Evolutionary conservation across 495 filamentous ascomycete genomes (phyloP).

Genomic region (Trichoderma asperelloides): DNA sequence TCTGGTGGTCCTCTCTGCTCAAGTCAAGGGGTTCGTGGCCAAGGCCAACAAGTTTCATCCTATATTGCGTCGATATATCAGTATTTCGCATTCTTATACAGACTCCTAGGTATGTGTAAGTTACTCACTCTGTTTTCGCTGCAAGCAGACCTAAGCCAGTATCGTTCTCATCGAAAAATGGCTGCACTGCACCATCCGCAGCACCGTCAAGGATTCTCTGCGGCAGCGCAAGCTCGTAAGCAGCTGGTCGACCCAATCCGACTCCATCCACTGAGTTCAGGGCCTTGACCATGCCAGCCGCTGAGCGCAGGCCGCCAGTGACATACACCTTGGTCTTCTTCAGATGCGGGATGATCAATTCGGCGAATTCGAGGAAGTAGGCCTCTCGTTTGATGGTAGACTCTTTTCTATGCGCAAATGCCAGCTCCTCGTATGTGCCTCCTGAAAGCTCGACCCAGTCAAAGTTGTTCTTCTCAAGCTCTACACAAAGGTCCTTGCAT

Average conservation of each 20-base stretch:
- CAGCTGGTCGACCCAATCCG: constrained; percentile 44
- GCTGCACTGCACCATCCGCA: constrained; percentile 36
- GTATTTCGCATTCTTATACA: not conserved
- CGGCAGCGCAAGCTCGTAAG: constrained; percentile 44
- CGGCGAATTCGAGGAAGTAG: constrained; percentile 60
- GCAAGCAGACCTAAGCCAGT: not conserved
- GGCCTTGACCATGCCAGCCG: constrained; percentile 52
- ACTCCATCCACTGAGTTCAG: constrained; percentile 48
- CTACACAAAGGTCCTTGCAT: constrained; percentile 41
- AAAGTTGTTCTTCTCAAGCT: constrained; percentile 46
- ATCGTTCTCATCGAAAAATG: constrained; percentile 9
- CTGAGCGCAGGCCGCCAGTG: constrained; percentile 55
- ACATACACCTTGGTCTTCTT: constrained; percentile 47
- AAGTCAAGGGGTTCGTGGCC: constrained; percentile 46
- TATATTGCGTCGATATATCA: not conserved
- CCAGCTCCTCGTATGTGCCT: constrained; percentile 52
- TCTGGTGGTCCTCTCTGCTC: constrained; percentile 31
- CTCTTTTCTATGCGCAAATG: constrained; percentile 43
- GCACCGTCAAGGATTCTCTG: constrained; percentile 38
- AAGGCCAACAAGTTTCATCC: constrained; percentile 41
- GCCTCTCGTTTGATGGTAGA: constrained; percentile 49
- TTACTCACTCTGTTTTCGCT: not conserved
- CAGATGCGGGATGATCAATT: constrained; percentile 46
- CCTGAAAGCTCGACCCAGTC: constrained; percentile 60
- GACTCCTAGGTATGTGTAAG: not conserved